Conservation (phyloP, 2,329 filamentous ascomycete genomes). For the Arachnopeziza araneosa region DNA sequence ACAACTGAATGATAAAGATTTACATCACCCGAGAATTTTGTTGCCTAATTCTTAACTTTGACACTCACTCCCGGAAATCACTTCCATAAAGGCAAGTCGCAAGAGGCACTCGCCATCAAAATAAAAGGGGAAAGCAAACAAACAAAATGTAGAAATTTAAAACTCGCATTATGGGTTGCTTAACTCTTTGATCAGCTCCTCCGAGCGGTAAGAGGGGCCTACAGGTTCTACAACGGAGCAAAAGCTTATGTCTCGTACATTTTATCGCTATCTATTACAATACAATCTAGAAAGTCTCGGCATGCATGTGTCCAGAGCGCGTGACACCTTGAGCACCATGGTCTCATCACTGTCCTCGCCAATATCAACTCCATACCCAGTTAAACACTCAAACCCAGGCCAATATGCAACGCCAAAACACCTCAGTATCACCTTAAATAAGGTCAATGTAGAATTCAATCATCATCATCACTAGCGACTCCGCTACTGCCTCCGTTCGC, state of each 20-base stretch:
- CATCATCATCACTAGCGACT: conserved; percentile 49
- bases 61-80: too few species aligned
- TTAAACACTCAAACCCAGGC: conserved; percentile 10
- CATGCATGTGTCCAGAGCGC: conserved; percentile 3
- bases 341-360: conserved; percentile 1
- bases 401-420: neutral
- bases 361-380: neutral
- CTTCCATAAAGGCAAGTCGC: neutral
- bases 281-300: conserved; percentile 27
- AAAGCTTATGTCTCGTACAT: conserved; percentile 8
- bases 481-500: conserved; percentile 37
- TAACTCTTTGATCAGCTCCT: neutral
- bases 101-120: neutral
- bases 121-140: neutral
- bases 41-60: too few species aligned
- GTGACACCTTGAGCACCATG: neutral
- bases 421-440: neutral
- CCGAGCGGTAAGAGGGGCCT: neutral
- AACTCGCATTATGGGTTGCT: neutral
- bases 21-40: too few species aligned
- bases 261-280: conserved; percentile 27
- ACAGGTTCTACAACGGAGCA: neutral
- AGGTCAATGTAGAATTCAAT: conserved; percentile 13
- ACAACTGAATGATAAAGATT: too few species aligned
- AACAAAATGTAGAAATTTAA: neutral